Base-by-base conservation (phyloP, 768 basidiomycete genomes). In the Boletus vinaceobasis region DNA sequence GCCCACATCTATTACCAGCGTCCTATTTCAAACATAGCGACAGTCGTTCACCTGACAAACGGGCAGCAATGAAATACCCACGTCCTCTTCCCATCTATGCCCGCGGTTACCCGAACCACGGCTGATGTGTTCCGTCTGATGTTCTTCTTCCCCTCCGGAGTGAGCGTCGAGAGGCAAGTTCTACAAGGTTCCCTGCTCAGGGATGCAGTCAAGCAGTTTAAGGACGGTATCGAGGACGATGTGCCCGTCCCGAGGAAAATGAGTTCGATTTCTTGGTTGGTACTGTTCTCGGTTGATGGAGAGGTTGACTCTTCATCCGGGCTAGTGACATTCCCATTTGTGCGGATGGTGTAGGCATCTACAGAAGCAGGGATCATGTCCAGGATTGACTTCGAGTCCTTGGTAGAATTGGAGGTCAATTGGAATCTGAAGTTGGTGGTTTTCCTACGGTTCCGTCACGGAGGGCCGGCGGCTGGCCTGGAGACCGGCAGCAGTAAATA, bases 161-260 rank as follows among this genome's bases (percentile, higher is more conserved):
- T 79, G 56, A 85, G 73, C 29, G 88, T 84, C 35, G 87, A 85
- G 44, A 85, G 71, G 61, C 90, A 90, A 0, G 88, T 85, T 55
- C 70, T 73, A 65, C 89, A 90, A 33, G 76, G 75, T 32, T 71
- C 70, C 11, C 64, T 74, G 10, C 73, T 74, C 14, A 83, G 77
- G 10, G 83, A 81, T 36, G 81, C 79, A 1, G 93, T 95, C 55
- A 97, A 73, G 70, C 93, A 97, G 58, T 78, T 78, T 47, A 86
- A 66, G 45, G 81, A 74, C 15, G 90, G 91, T 14, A 93, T 57
- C 57, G 84, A 83, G 29, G 83, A 82, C 9, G 90, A 92, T 29
- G 86, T 87, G 48, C 90, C 91, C 36, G 90, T 93, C 49, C 91
- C 91, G 31, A 92, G 81, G 67, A 93, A 89, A 53, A 93, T 84